Base-by-base conservation (phyloP, 495 filamentous ascomycete genomes). In the Poronia punctata region DNA sequence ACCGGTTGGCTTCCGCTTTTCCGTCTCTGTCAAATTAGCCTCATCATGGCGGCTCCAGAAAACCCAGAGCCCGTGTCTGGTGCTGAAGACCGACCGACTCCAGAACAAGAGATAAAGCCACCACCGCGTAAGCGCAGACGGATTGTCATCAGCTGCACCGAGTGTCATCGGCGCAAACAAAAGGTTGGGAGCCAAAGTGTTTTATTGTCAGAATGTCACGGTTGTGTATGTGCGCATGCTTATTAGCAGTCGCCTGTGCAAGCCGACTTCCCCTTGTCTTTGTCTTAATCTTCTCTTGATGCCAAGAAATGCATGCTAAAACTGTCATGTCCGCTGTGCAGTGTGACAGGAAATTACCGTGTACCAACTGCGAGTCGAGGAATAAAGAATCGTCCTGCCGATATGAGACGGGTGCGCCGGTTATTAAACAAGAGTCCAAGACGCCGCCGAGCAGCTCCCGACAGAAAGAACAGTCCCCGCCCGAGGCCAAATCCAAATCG, bases 101-200 rank as follows among this genome's bases (percentile, higher is more conserved):
- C 35, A 25, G 36, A 40, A n/a, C 8, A 40, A 27, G 15, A 10
- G 17, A 17, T 28, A 10, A 59, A 55, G 46, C 61, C 59, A 43
- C 60, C 60, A 14, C 61, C 60, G 5, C 60, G 60, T 40, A 80
- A 82, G 54, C 71, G 80, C 40, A 74, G 71, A 40, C 71, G 76
- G 27, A 69, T 71, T 25, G 71, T 79, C 22, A 75, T 80, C 16
- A 78, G 72, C 1, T 82, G 78, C 46, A 76, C 68, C 12, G 76
- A 82, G 51, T 82, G 78, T 39, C 76, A 82, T 51, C 60, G 76
- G 36, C 65, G 76, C 36, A 82, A 80, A 50, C 76, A 80, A 54
- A 80, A 79, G 70, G 75, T 74, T 14, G 23, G 51, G 29, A 34
- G 18, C 29, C 19, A n/a, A n/a, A n/a, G n/a, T n/a, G n/a, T n/a